phyloP scores from a whole-genome alignment of 2,329 filamentous ascomycete genomes.

The Grosmannia serpens region DNA sequence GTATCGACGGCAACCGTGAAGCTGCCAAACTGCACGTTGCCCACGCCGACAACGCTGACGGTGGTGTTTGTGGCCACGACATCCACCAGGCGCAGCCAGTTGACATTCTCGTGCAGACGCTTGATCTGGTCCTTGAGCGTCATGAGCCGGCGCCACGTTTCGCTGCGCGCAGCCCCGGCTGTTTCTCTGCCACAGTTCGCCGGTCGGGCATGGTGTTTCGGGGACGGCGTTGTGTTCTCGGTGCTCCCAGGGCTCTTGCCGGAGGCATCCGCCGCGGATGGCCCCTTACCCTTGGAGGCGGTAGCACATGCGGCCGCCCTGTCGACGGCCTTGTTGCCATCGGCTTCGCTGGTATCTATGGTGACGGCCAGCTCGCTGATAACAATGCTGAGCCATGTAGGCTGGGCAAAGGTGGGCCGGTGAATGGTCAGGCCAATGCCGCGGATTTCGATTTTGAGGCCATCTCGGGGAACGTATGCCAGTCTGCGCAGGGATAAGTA shows the following conservation, averaged over 20 bases:
- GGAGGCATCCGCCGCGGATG: background rate
- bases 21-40: conserved; percentile 72
- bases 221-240: background rate
- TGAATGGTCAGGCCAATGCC: conserved; percentile 82
- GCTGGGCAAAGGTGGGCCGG: conserved; percentile 90
- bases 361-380: conserved; percentile 78
- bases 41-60: conserved; percentile 67
- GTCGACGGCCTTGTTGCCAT: conserved; percentile 30
- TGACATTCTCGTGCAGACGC: conserved; percentile 70
- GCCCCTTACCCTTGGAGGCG: conserved; percentile 6
- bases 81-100: conserved; percentile 84
- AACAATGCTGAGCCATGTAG: conserved; percentile 89
- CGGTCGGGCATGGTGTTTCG: background rate
- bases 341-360: conserved; percentile 60
- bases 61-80: conserved; percentile 73
- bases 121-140: conserved; percentile 77
- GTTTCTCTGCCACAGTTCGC: conserved; percentile 16
- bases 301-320: conserved; percentile 16
- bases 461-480: conserved; percentile 80
- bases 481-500: conserved; percentile 86
- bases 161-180: conserved; percentile 38
- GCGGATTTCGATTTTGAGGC: conserved; percentile 78
- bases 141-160: conserved; percentile 72
- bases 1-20: conserved; percentile 85
- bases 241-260: background rate